These are phyloP conservation scores for Phialophora tarda DNA, from an alignment of 2,329 filamentous ascomycete species.

Conservation along the genomic window DNA sequence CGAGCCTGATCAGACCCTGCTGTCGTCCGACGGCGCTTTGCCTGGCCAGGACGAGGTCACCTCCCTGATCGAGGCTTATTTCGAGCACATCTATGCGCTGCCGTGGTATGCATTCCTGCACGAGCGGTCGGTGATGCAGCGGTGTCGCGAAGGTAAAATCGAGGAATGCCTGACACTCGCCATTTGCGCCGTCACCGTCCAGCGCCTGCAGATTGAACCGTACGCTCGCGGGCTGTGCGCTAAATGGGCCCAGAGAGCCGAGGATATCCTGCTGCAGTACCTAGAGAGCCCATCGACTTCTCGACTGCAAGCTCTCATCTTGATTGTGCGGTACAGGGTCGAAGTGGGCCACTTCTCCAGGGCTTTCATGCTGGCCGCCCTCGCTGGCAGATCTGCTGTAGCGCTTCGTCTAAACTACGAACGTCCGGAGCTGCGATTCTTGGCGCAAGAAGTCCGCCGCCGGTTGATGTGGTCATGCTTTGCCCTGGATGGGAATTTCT, in stretches of 20 bases:
- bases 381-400: slow-evolving; percentile 49
- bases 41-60: slow-evolving; percentile 19
- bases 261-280: slow-evolving; percentile 25
- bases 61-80: slow-evolving; percentile 40
- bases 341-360: slow-evolving; percentile 30
- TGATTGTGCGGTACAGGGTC: slow-evolving; percentile 29
- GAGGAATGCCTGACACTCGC: slow-evolving; percentile 30
- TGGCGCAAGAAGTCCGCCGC: slow-evolving; percentile 53
- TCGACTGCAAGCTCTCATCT: slow-evolving; percentile 31
- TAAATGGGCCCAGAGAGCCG: slow-evolving; percentile 26
- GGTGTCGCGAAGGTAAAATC: slow-evolving; percentile 27
- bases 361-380: slow-evolving; percentile 34
- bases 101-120: slow-evolving; percentile 43
- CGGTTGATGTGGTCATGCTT: slow-evolving; percentile 58
- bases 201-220: slow-evolving; percentile 27
- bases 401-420: slow-evolving; percentile 59
- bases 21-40: slow-evolving; percentile 13
- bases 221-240: slow-evolving; percentile 20
- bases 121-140: slow-evolving; percentile 41
- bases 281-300: slow-evolving; percentile 29
- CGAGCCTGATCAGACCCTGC: slow-evolving; percentile 1
- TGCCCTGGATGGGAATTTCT: slow-evolving; percentile 57
- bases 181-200: slow-evolving; percentile 30
- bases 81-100: slow-evolving; percentile 42
- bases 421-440: slow-evolving; percentile 51